Conservation (phyloP, 768 basidiomycete species). For the Candolleomyces eurysporus region DNA sequence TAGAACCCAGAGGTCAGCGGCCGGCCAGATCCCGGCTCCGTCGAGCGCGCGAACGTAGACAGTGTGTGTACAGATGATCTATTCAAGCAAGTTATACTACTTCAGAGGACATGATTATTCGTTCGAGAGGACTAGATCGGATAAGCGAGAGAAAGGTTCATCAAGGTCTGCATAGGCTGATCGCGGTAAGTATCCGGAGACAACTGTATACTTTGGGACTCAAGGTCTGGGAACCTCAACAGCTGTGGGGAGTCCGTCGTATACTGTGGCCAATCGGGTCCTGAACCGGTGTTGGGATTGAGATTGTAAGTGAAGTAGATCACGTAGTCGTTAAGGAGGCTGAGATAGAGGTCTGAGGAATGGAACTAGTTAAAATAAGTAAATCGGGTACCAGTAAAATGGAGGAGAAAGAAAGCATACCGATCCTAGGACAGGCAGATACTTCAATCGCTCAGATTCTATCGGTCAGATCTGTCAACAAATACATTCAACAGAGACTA, state of each 20-base stretch:
- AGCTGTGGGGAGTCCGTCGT: slow-evolving; percentile 18
- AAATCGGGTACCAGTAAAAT: not conserved
- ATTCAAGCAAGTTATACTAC: not conserved
- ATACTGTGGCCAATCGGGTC: slow-evolving; percentile 30
- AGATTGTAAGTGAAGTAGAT: slow-evolving; percentile 43
- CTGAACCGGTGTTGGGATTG: slow-evolving; percentile 36
- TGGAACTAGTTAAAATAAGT: slow-evolving; percentile 38
- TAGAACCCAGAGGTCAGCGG: not conserved
- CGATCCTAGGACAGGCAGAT: slow-evolving; percentile 38
- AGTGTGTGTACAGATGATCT: not conserved
- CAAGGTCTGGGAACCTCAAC: slow-evolving; percentile 19
- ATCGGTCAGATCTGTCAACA: not conserved
- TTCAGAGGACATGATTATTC: not conserved
- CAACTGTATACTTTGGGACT: slow-evolving; percentile 3
- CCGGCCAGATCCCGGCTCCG: not conserved
- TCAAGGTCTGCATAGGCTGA: slow-evolving; percentile 25
- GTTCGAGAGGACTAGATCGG: slow-evolving; percentile 15
- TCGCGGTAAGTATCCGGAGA: slow-evolving; percentile 31
- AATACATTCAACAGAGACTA: slow-evolving; percentile 5
- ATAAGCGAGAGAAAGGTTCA: slow-evolving; percentile 21
- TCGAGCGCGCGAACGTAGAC: not conserved
- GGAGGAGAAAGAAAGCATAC: slow-evolving; percentile 23
- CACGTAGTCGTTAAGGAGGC: slow-evolving; percentile 41
- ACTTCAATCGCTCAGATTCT: slow-evolving; percentile 45
- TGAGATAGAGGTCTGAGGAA: slow-evolving; percentile 35